Evolutionary conservation across 148 eudicot genomes (phyloP).

Genomic region (Camellia sinensis): DNA sequence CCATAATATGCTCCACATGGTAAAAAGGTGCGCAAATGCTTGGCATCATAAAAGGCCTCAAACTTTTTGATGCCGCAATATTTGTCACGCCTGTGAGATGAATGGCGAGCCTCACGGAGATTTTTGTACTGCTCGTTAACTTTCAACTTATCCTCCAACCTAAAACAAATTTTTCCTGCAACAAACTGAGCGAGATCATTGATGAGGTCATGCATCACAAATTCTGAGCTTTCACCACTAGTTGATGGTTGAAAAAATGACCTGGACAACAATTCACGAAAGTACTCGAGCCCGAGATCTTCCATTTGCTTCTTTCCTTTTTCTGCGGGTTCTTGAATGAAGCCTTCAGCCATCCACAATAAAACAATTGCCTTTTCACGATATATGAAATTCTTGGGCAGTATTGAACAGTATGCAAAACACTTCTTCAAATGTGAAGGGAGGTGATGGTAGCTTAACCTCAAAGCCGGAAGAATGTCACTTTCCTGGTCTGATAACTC

Average conservation of each 20-base stretch:
- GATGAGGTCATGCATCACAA: conserved; percentile 44
- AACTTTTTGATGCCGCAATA: conserved; percentile 5
- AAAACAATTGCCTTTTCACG: conserved; percentile 9
- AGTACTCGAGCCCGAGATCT: conserved; percentile 26
- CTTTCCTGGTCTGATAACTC: not conserved
- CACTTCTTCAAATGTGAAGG: conserved; percentile 21
- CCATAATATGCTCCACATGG: not conserved
- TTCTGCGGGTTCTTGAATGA: conserved; percentile 11
- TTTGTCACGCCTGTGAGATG: conserved; percentile 12
- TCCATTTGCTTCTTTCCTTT: conserved; percentile 12
- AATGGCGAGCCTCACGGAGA: conserved; percentile 12
- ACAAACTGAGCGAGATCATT: conserved; percentile 33
- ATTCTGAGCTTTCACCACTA: not conserved
- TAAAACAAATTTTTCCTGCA: conserved; percentile 15
- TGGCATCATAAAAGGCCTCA: not conserved
- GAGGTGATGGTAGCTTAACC: conserved; percentile 28
- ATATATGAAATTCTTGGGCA: conserved; percentile 20
- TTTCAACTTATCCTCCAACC: conserved; percentile 17
- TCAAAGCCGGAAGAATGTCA: conserved; percentile 16
- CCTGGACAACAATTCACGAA: conserved; percentile 29
- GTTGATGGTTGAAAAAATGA: conserved; percentile 32
- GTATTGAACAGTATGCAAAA: conserved; percentile 26
- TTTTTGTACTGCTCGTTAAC: not conserved
- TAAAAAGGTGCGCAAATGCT: conserved; percentile 23
- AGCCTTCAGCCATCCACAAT: conserved; percentile 33